Percentiles rank a stretch among this genome's conserved stretches.
Evolutionary conservation across 2,329 filamentous ascomycete genomes (phyloP).

Genomic region (Kalaharituber pfeilii): DNA sequence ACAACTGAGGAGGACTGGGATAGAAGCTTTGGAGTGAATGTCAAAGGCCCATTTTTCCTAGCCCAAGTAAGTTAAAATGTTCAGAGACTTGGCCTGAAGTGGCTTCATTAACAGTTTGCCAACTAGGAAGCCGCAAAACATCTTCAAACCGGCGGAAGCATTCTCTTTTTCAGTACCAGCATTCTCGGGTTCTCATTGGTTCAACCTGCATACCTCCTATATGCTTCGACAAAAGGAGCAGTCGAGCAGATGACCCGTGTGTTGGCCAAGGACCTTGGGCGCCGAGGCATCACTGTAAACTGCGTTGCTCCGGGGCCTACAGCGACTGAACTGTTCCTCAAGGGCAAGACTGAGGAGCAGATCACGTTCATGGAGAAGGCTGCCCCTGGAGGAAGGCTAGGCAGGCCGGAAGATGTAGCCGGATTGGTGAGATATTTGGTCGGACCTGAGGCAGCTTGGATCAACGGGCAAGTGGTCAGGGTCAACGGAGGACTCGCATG

Average conservation of each 20-base stretch:
- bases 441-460: conserved; percentile 27
- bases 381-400: conserved; percentile 33
- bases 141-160: conserved; percentile 30
- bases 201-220: conserved; percentile 34
- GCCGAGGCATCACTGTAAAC: conserved; percentile 37
- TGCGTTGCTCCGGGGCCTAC: conserved; percentile 38
- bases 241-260: conserved; percentile 42
- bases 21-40: conserved; percentile 34
- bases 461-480: conserved; percentile 33
- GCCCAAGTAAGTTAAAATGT: conserved; percentile 27
- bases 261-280: conserved; percentile 38
- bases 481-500: conserved; percentile 32
- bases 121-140: conserved; percentile 35
- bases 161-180: conserved; percentile 38
- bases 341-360: conserved; percentile 34
- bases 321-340: conserved; percentile 38
- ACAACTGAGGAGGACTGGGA: conserved; percentile 38
- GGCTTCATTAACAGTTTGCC: neutral
- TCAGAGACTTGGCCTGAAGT: no score
- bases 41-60: conserved; percentile 41
- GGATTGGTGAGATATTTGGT: conserved; percentile 32
- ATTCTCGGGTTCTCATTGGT: conserved; percentile 28
- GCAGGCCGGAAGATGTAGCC: conserved; percentile 35
- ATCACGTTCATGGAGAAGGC: conserved; percentile 29
- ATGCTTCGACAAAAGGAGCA: conserved; percentile 40